These are phyloP conservation scores for Suillus subalutaceus DNA, from an alignment of 768 basidiomycete genomes.

Conservation along the genomic window DNA sequence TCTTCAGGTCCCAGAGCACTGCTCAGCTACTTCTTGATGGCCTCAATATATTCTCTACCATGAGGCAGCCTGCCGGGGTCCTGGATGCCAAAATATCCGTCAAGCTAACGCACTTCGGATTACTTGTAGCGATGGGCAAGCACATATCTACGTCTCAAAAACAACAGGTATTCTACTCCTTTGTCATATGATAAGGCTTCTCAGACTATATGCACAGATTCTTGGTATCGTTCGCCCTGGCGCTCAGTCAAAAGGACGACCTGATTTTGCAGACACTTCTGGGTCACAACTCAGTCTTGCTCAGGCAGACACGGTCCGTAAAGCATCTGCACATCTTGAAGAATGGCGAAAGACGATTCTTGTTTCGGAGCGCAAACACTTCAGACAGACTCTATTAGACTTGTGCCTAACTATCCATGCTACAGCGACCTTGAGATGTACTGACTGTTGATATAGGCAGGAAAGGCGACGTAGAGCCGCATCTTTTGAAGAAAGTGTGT, in stretches of 20 bases:
- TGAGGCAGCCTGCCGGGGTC: background rate
- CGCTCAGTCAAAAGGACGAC: constrained; percentile 7
- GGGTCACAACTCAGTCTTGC: constrained; percentile 22
- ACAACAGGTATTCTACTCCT: constrained; percentile 57
- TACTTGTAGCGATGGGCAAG: constrained; percentile 68
- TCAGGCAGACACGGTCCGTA: constrained; percentile 49
- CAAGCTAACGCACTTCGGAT: constrained; percentile 70
- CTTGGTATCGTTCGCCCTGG: constrained; percentile 54
- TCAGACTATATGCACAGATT: constrained; percentile 43
- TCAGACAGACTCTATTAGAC: constrained; percentile 74
- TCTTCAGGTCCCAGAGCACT: constrained; percentile 73
- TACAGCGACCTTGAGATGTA: background rate
- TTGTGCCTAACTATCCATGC: constrained; percentile 43
- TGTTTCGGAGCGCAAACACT: constrained; percentile 68
- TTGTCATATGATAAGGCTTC: background rate
- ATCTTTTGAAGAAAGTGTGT: constrained; percentile 60
- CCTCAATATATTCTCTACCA: constrained; percentile 50
- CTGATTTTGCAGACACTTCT: background rate
- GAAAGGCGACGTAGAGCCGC: constrained; percentile 76
- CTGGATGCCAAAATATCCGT: constrained; percentile 46
- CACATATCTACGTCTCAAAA: constrained; percentile 67
- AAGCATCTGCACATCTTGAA: constrained; percentile 61
- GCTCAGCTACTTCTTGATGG: constrained; percentile 69
- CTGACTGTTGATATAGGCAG: constrained; percentile 48
- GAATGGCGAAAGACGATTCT: constrained; percentile 78